Conservation (phyloP, 208 protist species). For the Leptomonas pyrrhocoris region DNA sequence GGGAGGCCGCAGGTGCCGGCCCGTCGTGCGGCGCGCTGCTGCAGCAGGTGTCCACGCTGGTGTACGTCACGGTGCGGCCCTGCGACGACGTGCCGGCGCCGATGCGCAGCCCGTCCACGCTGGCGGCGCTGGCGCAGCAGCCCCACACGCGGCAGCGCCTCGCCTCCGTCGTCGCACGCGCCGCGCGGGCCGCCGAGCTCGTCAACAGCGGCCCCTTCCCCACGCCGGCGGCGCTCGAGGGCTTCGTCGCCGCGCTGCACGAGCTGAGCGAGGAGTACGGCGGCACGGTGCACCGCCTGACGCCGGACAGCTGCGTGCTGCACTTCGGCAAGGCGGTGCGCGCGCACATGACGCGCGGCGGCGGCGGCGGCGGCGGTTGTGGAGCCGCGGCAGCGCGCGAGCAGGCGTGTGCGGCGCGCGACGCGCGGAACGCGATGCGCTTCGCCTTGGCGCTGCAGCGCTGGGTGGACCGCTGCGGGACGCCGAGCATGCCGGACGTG, state of each 20-base stretch:
- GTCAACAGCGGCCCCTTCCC: constrained; percentile 20
- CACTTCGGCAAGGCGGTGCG: constrained; percentile 23
- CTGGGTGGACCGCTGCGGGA: neutral
- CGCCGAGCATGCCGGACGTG: constrained; percentile 8
- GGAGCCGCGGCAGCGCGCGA: constrained; percentile 1
- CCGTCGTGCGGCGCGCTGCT: neutral
- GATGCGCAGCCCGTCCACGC: neutral
- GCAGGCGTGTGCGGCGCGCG: constrained; percentile 5
- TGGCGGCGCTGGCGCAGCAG: too few species aligned
- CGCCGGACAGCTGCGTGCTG: constrained; percentile 4
- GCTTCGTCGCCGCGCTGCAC: constrained; percentile 1
- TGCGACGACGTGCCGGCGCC: too few species aligned
- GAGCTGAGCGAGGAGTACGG: neutral
- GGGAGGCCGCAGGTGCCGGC: too few species aligned
- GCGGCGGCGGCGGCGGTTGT: neutral
- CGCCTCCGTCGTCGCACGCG: neutral
- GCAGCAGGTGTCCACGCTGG: too few species aligned
- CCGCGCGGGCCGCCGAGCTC: neutral
- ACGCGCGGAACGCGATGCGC: constrained; percentile 16
- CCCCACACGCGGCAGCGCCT: neutral
- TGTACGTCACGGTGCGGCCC: too few species aligned
- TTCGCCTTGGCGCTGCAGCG: constrained; percentile 31
- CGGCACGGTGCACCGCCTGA: constrained; percentile 6
- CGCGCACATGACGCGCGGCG: neutral
- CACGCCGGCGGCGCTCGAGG: neutral